Evolutionary conservation across 495 filamentous ascomycete genomes (phyloP).

Genomic region (Penicillium macrosclerotiorum): DNA sequence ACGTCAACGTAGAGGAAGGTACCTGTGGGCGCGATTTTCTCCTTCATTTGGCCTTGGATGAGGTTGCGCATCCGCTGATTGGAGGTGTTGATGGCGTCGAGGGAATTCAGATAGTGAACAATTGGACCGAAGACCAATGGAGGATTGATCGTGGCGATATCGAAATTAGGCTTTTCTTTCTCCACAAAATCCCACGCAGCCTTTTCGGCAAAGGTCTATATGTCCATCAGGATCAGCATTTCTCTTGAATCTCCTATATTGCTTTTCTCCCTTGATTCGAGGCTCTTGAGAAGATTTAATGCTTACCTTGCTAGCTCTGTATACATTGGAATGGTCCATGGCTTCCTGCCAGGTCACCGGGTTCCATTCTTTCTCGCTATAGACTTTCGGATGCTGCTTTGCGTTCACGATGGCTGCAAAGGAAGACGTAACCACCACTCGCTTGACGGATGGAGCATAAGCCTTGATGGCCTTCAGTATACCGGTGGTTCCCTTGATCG

Average conservation of each 20-base stretch:
- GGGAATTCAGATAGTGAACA: conserved; percentile 60
- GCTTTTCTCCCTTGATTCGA: no score
- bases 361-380: conserved; percentile 79
- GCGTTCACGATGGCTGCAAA: conserved; percentile 72
- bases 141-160: conserved; percentile 67
- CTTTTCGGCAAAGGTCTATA: conserved; percentile 56
- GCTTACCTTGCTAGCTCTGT: conserved; percentile 63
- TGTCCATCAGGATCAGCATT: not conserved
- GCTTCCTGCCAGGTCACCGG: conserved; percentile 73
- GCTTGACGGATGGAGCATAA: conserved; percentile 72
- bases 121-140: conserved; percentile 75
- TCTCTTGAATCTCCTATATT: not conserved
- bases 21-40: conserved; percentile 55
- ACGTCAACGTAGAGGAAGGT: conserved; percentile 65
- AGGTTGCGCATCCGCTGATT: conserved; percentile 54
- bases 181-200: conserved; percentile 82
- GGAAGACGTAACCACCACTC: conserved; percentile 81
- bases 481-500: conserved; percentile 78
- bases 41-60: conserved; percentile 65
- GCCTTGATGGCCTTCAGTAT: conserved; percentile 75
- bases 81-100: conserved; percentile 68
- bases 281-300: not conserved
- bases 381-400: conserved; percentile 51
- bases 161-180: conserved; percentile 75
- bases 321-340: conserved; percentile 55